phyloP scores from a whole-genome alignment of 352 stramenopile genomes.

The Phytopythium boreale region DNA sequence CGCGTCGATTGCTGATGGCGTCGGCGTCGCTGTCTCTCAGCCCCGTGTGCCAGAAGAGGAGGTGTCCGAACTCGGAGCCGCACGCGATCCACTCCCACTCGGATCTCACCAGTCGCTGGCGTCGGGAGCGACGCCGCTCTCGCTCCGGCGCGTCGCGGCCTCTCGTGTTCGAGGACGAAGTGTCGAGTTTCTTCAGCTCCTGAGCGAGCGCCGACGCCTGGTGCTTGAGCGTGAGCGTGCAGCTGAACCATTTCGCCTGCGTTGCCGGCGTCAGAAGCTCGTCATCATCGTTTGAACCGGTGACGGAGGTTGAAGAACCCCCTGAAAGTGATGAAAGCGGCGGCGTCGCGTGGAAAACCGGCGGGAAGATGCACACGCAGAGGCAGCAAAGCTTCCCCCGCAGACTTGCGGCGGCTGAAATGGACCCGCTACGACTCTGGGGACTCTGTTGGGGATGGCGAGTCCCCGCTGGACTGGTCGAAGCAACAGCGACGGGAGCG shows the following conservation, averaged over 20 bases:
- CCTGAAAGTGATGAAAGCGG: slow-evolving; percentile 1
- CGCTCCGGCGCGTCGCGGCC: neutral
- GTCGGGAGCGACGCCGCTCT: slow-evolving; percentile 3
- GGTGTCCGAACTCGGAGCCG: slow-evolving; percentile 54
- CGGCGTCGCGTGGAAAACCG: slow-evolving; percentile 33
- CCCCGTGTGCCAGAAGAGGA: slow-evolving; percentile 72
- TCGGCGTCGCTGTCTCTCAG: slow-evolving; percentile 32
- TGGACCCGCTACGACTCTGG: neutral
- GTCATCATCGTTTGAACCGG: neutral
- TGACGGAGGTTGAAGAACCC: neutral
- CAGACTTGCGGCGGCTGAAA: neutral
- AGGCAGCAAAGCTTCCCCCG: slow-evolving; percentile 20
- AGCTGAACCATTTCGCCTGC: slow-evolving; percentile 34
- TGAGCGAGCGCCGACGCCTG: slow-evolving; percentile 3
- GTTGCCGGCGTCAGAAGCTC: slow-evolving; percentile 5
- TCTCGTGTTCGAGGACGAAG: neutral
- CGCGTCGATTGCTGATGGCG: slow-evolving; percentile 46
- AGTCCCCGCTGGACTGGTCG: neutral
- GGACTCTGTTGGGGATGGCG: no score
- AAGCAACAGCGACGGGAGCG: neutral
- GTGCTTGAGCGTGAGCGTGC: slow-evolving; percentile 18
- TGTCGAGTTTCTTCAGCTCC: slow-evolving; percentile 13
- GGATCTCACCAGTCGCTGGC: slow-evolving; percentile 35
- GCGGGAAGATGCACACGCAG: slow-evolving; percentile 57
- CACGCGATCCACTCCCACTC: slow-evolving; percentile 65